phyloP scores from a whole-genome alignment of 768 basidiomycete genomes.

The Russula lepida region DNA sequence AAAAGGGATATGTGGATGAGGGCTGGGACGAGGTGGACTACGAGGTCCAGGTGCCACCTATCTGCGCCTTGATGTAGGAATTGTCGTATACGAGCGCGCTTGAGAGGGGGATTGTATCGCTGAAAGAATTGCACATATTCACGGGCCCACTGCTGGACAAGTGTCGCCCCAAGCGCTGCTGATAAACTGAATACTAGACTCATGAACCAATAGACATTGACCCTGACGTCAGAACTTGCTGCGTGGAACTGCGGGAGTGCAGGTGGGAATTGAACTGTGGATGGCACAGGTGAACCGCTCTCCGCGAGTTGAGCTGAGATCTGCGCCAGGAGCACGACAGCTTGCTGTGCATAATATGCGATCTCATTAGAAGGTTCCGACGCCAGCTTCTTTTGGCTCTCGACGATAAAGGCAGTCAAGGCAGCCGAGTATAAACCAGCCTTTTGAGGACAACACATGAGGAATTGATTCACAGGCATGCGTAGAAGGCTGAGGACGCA shows the following conservation, averaged over 20 bases:
- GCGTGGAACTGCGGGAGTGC: slow-evolving; percentile 10
- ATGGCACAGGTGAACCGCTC: slow-evolving; percentile 1
- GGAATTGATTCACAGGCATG: neutral
- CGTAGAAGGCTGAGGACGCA: slow-evolving; percentile 17
- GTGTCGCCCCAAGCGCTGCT: slow-evolving; percentile 36
- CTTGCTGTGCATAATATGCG: neutral
- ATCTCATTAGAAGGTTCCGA: neutral
- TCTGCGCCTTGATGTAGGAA: slow-evolving; percentile 32
- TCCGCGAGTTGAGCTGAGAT: slow-evolving; percentile 16
- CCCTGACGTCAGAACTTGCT: slow-evolving; percentile 29
- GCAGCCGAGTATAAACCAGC: slow-evolving; percentile 15
- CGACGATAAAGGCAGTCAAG: slow-evolving; percentile 13
- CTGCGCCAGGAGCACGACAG: slow-evolving; percentile 9
- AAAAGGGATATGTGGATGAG: slow-evolving; percentile 43
- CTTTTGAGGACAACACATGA: neutral
- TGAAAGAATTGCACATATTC: neutral
- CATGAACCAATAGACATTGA: slow-evolving; percentile 38
- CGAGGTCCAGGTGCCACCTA: slow-evolving; percentile 33
- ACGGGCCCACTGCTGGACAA: slow-evolving; percentile 30
- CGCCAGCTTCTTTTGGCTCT: slow-evolving; percentile 4
- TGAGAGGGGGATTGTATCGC: slow-evolving; percentile 24
- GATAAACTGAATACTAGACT: slow-evolving; percentile 32
- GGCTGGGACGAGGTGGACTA: slow-evolving; percentile 39
- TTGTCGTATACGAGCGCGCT: slow-evolving; percentile 36
- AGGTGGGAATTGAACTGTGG: neutral